A percentile compares a stretch with the other conserved stretches of the same genome.
These are phyloP conservation scores for Nadsonia commutata DNA, from an alignment of 1,139 yeast genomes.

Conservation along the genomic window DNA sequence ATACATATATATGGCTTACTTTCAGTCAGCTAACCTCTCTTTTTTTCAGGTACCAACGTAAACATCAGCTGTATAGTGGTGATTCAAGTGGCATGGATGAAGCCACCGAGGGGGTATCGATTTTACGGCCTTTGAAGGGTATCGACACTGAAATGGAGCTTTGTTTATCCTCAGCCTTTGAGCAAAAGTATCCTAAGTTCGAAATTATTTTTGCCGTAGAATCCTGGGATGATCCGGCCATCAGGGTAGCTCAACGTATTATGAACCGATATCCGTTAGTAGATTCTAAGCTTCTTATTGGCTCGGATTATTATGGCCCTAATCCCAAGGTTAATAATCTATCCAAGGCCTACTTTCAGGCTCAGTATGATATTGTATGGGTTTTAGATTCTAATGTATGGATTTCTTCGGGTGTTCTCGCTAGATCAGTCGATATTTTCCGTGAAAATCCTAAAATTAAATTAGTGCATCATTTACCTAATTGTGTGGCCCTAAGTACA, in stretches of 20 bases:
- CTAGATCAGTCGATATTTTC: slow-evolving; percentile 50
- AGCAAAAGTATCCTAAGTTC: slow-evolving; percentile 54
- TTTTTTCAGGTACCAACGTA: not conserved
- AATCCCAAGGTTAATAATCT: slow-evolving; percentile 82
- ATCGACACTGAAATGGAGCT: slow-evolving; percentile 59
- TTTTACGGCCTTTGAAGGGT: slow-evolving; percentile 73
- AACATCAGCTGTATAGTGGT: not conserved
- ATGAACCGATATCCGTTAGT: slow-evolving; percentile 40
- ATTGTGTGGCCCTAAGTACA: slow-evolving; percentile 34
- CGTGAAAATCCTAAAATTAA: slow-evolving; percentile 33
- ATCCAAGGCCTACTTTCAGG: slow-evolving; percentile 56
- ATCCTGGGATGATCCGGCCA: slow-evolving; percentile 45
- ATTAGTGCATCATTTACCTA: slow-evolving; percentile 69
- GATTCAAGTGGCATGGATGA: not conserved
- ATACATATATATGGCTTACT: too few species aligned
- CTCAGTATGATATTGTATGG: slow-evolving; percentile 69
- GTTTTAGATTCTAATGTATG: slow-evolving; percentile 81
- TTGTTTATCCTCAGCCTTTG: slow-evolving; percentile 55
- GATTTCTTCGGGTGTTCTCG: slow-evolving; percentile 52
- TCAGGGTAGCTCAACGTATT: slow-evolving; percentile 39
- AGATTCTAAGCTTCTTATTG: slow-evolving; percentile 45
- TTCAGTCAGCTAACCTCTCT: not conserved
- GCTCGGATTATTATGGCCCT: slow-evolving; percentile 47
- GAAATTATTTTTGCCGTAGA: slow-evolving; percentile 73
- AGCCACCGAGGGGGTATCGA: slow-evolving; percentile 44